A percentile compares a stretch with the other conserved stretches of the same genome.
These are phyloP conservation scores for Scutellospora calospora DNA, from an alignment of 371 early-diverging fungal genomes.

Conservation along the genomic window DNA sequence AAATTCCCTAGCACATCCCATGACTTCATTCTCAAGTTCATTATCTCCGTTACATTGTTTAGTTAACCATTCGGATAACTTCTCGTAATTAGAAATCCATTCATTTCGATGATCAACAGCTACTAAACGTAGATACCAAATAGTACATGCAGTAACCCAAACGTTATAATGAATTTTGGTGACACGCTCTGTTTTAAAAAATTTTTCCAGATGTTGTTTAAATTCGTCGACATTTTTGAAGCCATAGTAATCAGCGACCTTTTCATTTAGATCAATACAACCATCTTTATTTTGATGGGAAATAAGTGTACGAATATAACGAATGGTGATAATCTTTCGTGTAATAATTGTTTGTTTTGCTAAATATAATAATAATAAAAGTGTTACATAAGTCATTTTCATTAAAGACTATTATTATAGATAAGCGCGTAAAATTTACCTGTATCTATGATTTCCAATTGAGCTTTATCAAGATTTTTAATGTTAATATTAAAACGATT, in stretches of 20 bases:
- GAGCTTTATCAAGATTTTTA: not conserved
- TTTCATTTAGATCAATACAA: not conserved
- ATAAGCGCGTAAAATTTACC: not conserved
- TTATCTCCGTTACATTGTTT: slow-evolving; percentile 25
- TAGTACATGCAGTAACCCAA: slow-evolving; percentile 26
- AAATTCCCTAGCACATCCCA: slow-evolving; percentile 33
- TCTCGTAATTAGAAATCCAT: slow-evolving; percentile 8
- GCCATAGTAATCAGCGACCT: slow-evolving; percentile 14
- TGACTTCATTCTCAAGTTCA: slow-evolving; percentile 6
- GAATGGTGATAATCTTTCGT: slow-evolving; percentile 23
- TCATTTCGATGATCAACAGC: slow-evolving; percentile 20
- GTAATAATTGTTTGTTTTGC: not conserved
- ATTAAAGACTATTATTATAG: not conserved
- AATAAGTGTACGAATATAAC: not conserved
- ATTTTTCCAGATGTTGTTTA: not conserved
- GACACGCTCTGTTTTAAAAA: slow-evolving; percentile 23
- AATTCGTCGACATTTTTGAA: slow-evolving; percentile 23
- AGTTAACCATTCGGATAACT: slow-evolving; percentile 17
- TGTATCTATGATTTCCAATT: not conserved
- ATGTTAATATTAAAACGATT: slow-evolving; percentile 14
- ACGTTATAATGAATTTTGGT: not conserved
- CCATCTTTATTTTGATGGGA: slow-evolving; percentile 15
- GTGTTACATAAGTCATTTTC: not conserved
- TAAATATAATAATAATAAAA: not conserved
- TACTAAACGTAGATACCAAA: slow-evolving; percentile 37